A percentile compares a stretch with the other conserved stretches of the same genome.
These are phyloP conservation scores for Aspergillus sparsus DNA, from an alignment of 495 filamentous ascomycete species.

Conservation along the genomic window DNA sequence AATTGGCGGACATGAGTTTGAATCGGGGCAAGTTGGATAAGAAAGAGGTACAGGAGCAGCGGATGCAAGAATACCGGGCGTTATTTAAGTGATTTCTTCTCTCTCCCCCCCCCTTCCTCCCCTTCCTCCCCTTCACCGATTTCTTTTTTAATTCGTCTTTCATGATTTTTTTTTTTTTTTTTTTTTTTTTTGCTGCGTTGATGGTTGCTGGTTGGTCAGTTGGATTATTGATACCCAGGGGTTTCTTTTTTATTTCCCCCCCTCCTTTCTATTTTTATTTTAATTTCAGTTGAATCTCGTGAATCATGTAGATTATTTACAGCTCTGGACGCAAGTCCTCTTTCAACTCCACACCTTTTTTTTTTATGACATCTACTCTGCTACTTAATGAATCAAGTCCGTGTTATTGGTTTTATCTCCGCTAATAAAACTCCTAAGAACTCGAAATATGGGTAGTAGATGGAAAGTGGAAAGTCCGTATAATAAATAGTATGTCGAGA, in stretches of 20 bases:
- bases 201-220: not conserved
- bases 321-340: slow-evolving; percentile 7
- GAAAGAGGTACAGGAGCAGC: slow-evolving; percentile 70
- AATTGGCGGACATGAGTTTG: slow-evolving; percentile 84
- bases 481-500: not conserved
- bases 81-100: slow-evolving; percentile 67
- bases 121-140: slow-evolving; percentile 8
- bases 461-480: not conserved
- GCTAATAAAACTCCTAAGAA: no score
- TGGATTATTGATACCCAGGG: slow-evolving; percentile 12
- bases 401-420: no score
- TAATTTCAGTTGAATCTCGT: not conserved
- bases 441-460: no score
- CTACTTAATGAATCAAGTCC: no score
- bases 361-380: not conserved
- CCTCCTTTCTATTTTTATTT: slow-evolving; percentile 4
- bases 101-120: slow-evolving; percentile 3
- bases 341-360: not conserved
- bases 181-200: not conserved
- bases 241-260: slow-evolving; percentile 3
- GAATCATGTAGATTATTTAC: not conserved
- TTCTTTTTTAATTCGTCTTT: not conserved
- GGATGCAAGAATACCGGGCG: slow-evolving; percentile 75
- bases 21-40: slow-evolving; percentile 69
- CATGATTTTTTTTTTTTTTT: slow-evolving; percentile 3